phyloP scores from a whole-genome alignment of 2,329 filamentous ascomycete species.

The Geosmithia flava region DNA sequence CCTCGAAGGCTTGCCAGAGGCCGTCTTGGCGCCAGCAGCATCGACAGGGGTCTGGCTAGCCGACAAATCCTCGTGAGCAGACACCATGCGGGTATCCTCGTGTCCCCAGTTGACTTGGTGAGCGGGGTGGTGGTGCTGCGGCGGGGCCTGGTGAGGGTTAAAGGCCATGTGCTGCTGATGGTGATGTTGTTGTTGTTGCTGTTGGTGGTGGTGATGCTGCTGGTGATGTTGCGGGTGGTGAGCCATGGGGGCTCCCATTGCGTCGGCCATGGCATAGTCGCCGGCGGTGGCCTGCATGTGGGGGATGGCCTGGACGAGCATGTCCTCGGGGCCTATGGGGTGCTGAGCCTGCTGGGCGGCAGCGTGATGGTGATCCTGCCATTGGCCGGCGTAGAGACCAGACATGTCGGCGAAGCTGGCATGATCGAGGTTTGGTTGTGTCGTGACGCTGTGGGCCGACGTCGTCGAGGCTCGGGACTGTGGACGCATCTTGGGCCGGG shows the following conservation, averaged over 20 bases:
- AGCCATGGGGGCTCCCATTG: constrained; percentile 25
- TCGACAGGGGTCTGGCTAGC: neutral
- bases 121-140: neutral
- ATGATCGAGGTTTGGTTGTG: constrained; percentile 39
- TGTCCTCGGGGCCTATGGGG: constrained; percentile 44
- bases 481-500: constrained; percentile 28
- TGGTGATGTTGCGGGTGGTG: constrained; percentile 25
- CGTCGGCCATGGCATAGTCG: constrained; percentile 29
- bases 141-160: constrained; percentile 5
- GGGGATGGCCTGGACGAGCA: constrained; percentile 44
- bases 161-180: constrained; percentile 28
- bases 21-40: constrained; percentile 18
- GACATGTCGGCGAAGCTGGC: constrained; percentile 27
- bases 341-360: constrained; percentile 26
- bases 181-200: constrained; percentile 6
- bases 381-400: constrained; percentile 8
- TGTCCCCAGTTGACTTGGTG: neutral
- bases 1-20: neutral
- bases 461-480: constrained; percentile 43
- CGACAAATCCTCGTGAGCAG: constrained; percentile 9
- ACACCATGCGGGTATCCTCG: constrained; percentile 43
- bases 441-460: constrained; percentile 40
- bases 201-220: constrained; percentile 14
- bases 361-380: constrained; percentile 2
- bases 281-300: constrained; percentile 41